Evolutionary conservation across 345 rosid species (phyloP).

Genomic region (Citrus maxima): DNA sequence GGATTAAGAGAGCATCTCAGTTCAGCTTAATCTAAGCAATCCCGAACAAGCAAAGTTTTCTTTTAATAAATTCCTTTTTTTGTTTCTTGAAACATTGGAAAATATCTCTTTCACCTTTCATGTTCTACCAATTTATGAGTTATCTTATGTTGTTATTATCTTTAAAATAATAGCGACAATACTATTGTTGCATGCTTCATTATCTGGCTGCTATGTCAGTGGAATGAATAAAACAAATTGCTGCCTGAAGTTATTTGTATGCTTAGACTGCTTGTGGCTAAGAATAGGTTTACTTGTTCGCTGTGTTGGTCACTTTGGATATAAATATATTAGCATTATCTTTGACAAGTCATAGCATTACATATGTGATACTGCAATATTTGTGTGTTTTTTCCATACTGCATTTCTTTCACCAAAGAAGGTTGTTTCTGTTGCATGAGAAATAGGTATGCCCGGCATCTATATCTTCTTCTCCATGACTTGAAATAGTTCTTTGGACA

Average conservation of each 20-base stretch:
- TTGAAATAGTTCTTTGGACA: neutral
- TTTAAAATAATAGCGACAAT: neutral
- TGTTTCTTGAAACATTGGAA: neutral
- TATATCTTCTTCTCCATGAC: neutral
- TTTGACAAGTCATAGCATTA: neutral
- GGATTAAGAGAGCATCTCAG: neutral
- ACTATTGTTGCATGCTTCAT: neutral
- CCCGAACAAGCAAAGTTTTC: neutral
- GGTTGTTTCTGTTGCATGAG: neutral
- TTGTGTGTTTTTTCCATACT: neutral
- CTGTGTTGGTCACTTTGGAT: neutral
- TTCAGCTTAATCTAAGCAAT: neutral
- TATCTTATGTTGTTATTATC: neutral
- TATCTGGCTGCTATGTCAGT: neutral
- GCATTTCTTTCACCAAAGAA: neutral
- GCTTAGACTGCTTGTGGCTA: neutral
- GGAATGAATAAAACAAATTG: neutral
- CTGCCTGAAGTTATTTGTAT: neutral
- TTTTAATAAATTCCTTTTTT: neutral
- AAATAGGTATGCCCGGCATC: neutral
- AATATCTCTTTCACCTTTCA: neutral
- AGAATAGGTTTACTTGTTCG: neutral
- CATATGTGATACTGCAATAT: neutral
- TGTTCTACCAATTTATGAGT: neutral
- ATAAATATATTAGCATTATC: neutral